Evolutionary conservation across 2,329 filamentous ascomycete genomes (phyloP).

Genomic region (Colletotrichum eremochloae): DNA sequence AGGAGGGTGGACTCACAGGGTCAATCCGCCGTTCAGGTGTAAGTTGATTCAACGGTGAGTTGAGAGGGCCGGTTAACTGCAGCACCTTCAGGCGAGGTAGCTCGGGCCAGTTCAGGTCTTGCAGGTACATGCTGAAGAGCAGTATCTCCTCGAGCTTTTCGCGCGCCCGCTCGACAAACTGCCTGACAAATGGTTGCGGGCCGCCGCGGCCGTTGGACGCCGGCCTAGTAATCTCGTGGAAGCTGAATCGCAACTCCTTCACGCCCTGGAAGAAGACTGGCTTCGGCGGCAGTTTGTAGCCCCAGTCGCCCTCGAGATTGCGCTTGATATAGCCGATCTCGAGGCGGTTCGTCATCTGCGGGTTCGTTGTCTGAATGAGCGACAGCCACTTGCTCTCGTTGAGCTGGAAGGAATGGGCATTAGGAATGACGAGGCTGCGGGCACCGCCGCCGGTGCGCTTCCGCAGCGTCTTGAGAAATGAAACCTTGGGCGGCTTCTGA

Average conservation of each 20-base stretch:
- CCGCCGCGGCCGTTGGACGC: conserved; percentile 27
- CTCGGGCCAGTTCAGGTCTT: conserved; percentile 37
- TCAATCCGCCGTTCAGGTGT: conserved; percentile 34
- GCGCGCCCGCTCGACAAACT: conserved; percentile 28
- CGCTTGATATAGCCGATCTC: conserved; percentile 36
- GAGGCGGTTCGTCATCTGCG: conserved; percentile 34
- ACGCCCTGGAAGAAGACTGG: conserved; percentile 35
- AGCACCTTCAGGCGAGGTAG: conserved; percentile 36
- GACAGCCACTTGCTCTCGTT: conserved; percentile 38
- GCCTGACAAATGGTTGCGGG: conserved; percentile 30
- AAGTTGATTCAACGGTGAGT: conserved; percentile 18
- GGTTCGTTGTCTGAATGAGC: conserved; percentile 39
- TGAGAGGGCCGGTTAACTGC: conserved; percentile 32
- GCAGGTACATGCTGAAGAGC: conserved; percentile 31
- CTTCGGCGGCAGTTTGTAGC: conserved; percentile 39
- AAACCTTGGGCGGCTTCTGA: conserved; percentile 26
- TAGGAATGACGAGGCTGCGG: conserved; percentile 35
- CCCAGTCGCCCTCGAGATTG: conserved; percentile 35
- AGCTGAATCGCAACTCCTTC: conserved; percentile 24
- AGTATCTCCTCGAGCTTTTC: conserved; percentile 27
- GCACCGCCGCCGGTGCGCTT: conserved; percentile 36
- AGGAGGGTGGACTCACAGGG: conserved; percentile 11
- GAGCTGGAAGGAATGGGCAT: conserved; percentile 36
- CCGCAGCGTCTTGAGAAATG: conserved; percentile 34
- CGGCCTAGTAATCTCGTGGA: conserved; percentile 14